These are phyloP conservation scores for Calendula officinalis DNA, from an alignment of 129 eudicot genomes.

Conservation along the genomic window DNA sequence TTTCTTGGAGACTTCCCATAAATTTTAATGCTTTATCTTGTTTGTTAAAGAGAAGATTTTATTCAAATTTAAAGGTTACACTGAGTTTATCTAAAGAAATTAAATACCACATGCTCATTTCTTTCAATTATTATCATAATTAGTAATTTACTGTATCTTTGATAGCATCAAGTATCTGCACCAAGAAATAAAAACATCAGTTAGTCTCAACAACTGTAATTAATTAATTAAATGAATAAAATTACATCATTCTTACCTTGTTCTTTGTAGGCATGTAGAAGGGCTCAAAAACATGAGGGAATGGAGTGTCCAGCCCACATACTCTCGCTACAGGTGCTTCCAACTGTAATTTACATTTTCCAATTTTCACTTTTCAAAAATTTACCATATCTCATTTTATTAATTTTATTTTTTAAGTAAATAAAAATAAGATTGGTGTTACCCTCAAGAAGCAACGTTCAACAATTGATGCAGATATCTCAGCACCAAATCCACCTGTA, in stretches of 20 bases:
- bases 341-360: constrained; percentile 39
- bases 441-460: constrained; percentile 97
- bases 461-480: constrained; percentile 86
- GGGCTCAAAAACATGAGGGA: constrained; percentile 95
- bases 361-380: not conserved
- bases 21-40: too few relatives aligned
- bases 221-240: not conserved
- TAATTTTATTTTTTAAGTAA: too few relatives aligned
- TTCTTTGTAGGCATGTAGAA: constrained; percentile 92
- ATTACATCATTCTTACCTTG: constrained; percentile 46
- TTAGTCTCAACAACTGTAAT: not conserved
- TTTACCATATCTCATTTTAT: not conserved
- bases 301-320: constrained; percentile 98
- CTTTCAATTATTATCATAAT: not conserved
- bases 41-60: too few relatives aligned
- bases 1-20: too few relatives aligned
- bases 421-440: not conserved
- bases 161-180: constrained; percentile 94
- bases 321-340: constrained; percentile 98
- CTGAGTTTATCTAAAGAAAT: not conserved
- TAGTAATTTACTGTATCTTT: constrained; percentile 79
- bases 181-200: constrained; percentile 2
- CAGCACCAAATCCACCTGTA: constrained; percentile 98
- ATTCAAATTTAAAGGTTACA: too few relatives aligned
- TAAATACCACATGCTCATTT: constrained; percentile 7